These are phyloP conservation scores for Candida pseudoviswanathii DNA, from an alignment of 1,139 yeast genomes.

Conservation along the genomic window DNA sequence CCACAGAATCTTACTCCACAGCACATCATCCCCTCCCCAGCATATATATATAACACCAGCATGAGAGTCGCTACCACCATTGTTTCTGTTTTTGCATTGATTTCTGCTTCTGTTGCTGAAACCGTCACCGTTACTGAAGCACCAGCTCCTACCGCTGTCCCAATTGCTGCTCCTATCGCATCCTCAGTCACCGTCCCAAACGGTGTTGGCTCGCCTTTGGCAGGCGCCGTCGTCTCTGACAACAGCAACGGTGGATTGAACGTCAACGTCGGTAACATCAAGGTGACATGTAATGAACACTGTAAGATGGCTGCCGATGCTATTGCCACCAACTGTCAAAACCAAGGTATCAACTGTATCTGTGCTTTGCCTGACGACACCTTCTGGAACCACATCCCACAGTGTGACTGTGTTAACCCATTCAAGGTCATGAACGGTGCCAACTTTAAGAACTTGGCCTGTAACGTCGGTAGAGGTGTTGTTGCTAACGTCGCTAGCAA, in stretches of 20 bases:
- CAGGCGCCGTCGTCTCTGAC: neutral
- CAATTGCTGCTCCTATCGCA: neutral
- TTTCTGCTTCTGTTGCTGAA: neutral
- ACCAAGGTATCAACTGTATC: conserved; percentile 4
- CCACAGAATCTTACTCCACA: neutral
- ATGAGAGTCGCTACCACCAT: neutral
- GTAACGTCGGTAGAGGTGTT: conserved; percentile 1
- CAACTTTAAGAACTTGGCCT: conserved; percentile 2
- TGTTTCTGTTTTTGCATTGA: neutral
- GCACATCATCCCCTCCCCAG: neutral
- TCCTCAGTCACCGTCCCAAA: neutral
- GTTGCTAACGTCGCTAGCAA: conserved; percentile 1
- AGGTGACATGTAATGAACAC: conserved; percentile 1
- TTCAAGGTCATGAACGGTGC: neutral
- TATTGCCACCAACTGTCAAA: neutral
- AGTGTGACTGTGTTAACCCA: conserved; percentile 8
- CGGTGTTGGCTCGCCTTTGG: neutral
- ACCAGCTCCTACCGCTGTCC: neutral
- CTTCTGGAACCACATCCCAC: conserved; percentile 3
- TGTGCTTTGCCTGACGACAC: conserved; percentile 2
- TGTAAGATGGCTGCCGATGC: conserved; percentile 5
- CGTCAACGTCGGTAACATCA: neutral
- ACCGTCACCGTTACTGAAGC: neutral
- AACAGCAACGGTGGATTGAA: neutral
- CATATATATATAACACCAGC: neutral